Percentiles rank a stretch among this genome's conserved stretches.
phyloP scores from a whole-genome alignment of 805 yeast genomes.

The Hanseniaspora hatyaiensis region DNA sequence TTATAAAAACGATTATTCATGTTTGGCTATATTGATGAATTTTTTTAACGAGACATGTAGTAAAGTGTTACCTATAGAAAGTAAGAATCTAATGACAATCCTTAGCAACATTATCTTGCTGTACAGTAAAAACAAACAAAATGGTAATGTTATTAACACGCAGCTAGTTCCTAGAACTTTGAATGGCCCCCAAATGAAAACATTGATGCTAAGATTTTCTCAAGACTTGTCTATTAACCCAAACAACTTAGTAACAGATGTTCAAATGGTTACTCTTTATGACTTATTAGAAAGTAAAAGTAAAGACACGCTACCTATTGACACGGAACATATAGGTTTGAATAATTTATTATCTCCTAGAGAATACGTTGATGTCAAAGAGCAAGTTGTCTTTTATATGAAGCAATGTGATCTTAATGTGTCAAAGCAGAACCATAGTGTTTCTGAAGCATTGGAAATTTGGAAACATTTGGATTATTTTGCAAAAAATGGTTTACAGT shows the following conservation, averaged over 20 bases:
- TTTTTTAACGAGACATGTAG: constrained; percentile 70
- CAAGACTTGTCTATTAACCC: too few species aligned
- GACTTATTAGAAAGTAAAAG: constrained; percentile 39
- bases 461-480: too few species aligned
- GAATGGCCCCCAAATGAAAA: constrained; percentile 10
- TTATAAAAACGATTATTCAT: constrained; percentile 43
- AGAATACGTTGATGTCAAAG: constrained; percentile 33
- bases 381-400: too few species aligned
- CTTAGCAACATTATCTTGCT: constrained; percentile 49
- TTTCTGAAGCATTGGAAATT: too few species aligned
- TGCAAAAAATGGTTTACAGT: background rate
- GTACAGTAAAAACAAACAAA: constrained; percentile 12
- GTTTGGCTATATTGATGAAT: constrained; percentile 59
- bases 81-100: constrained; percentile 47
- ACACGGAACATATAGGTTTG: constrained; percentile 28
- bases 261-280: constrained; percentile 44
- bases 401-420: too few species aligned
- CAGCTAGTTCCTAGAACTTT: constrained; percentile 18
- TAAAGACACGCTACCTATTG: constrained; percentile 29
- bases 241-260: too few species aligned
- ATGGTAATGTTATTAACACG: constrained; percentile 16
- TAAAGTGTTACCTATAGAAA: constrained; percentile 50
- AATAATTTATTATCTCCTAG: constrained; percentile 30
- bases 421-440: too few species aligned
- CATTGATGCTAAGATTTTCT: constrained; percentile 10